Evolutionary conservation across 2,329 filamentous ascomycete genomes (phyloP), one percentile per base, ranked within the genome.

Genomic region (Sarocladium strictum): DNA sequence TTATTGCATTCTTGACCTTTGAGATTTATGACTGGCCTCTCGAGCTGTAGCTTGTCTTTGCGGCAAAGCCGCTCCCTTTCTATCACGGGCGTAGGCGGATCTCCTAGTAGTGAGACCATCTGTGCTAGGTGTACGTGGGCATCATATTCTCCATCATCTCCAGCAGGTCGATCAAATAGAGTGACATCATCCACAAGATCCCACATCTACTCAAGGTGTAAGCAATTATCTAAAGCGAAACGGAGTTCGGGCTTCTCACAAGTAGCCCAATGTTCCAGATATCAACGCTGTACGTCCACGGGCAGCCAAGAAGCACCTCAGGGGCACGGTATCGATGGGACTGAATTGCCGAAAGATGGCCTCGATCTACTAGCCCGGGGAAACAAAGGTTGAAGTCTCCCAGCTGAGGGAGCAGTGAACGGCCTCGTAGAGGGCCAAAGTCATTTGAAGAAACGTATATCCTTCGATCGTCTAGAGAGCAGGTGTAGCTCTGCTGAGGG

Each of bases 241-340:
- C 35, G n/a, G 9, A 19, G 35, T 38, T 15, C 9, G 11, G 35
- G n/a, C 35, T 53, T 37, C 54, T 57, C 43, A 62, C 60, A 21
- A 61, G 53, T 9, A 62, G 54, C 17, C 60, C 60, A 23, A 61
- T 43, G 24, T 61, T 61, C 60, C 59, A 61, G 19, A 62, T 60
- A 38, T 62, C 59, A 41, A 15, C 56, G 33, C 57, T 56, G 21
- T 59, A 59, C 14, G 59, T 56, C 58, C 58, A 61, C 7, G 58
- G 58, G 14, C 56, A 58, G n/a, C 62, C 61, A 14, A 64, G 58
- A 1, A 64, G 19, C 12, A 61, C 61, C 35, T 64, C 62, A 15
- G 62, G 62, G n/a, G 58, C 58, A 11, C 60, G 62, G 35, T 53
- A 64, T 4, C 56, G 53, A n/a, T 62, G 57, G 35, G 60, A 57